Evolutionary conservation across 2,329 filamentous ascomycete genomes (phyloP), one percentile per base, ranked within the genome.

Genomic region (Fusarium domesticum): DNA sequence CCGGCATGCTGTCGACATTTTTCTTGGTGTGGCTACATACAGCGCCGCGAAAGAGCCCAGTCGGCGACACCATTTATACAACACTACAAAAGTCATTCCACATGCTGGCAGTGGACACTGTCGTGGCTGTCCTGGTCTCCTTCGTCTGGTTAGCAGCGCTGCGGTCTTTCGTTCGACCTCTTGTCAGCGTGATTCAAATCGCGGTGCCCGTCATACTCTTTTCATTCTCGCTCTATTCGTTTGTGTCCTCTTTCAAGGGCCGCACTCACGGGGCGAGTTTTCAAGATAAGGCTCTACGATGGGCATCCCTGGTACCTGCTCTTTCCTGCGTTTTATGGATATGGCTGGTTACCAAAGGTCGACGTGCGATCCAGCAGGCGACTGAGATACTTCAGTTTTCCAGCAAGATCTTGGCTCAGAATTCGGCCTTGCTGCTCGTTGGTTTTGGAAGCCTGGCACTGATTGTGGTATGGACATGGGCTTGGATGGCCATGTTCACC

Each of bases 401-500:
- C 8, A 92, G 88, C 58, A 85, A 85, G 43, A 95, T 98, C 47
- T 74, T 98, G 14, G 81, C 85, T 6, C 86, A 89, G 28, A 95
- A 95, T 60, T 84, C 89, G 8, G 89, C 86, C 2, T 76, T 98
- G 16, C 76, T 97, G 25, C 64, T 87, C 2, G 79, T 96, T n/a
- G 93, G 93, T 3, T 85, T 96, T 59, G 81, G 77, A 10, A 86
- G 85, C 17, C 77, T 97, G 12, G 78, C 73, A 6, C 72, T 84
- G 18, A 85, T 95, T 34, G 87, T 96, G 8, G 71, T 81, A 12
- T 97, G 91, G 86, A 96, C 91, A 0, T 98, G 93, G 93, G 67
- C 87, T 6, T 98, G 93, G 93, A 81, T 97, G 56, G 83, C 84
- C 58, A 96, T 98, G 90, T 97, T 98, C 67, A 92, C 91, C 6